Base-by-base conservation (phyloP, 139 green algal species). In the Mychonastes homosphaera region DNA sequence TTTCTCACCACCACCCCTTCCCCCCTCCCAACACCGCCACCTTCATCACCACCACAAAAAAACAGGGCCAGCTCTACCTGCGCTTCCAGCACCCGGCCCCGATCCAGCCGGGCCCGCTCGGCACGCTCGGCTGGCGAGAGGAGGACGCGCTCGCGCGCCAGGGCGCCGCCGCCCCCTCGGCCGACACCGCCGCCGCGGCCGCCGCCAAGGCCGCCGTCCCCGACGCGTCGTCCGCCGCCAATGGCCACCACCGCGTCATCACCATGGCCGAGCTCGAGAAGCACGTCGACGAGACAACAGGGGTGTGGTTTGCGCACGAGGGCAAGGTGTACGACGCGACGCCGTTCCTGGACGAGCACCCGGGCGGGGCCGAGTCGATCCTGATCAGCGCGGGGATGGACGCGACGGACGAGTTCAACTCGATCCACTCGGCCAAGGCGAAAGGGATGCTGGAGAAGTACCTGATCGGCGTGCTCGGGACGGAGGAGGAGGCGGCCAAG, bases 261-360 rank as follows among this genome's bases (percentile, higher is more conserved):
- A 84, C 79, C 0, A 79, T 87, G 80, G 74, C 78, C 33, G 85
- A 94, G 65, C 74, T 95, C 50, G 72, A 69, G 44, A 45, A 80
- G 70, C 86, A 95, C 70, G 73, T n/a, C n/a, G n/a, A n/a, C 64
- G 36, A 75, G 47, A 15, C 76, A 89, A 55, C 71, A 88, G 39
- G 83, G 74, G 70, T 66, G 23, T 98, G 91, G 91, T 97, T 98
- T 74, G 83, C 95, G 35, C 72, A 94, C 39, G 79, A 91, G 29
- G 82, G 78, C 63, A 92, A 91, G 72, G 85, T 97, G 53, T 98
- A 97, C 67, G 87, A 98, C 69, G 84, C 84, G 26, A 94, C 91
- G 21, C 68, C 77, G 21, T 98, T 95, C 72, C 64, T 98, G 28
- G 76, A 84, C 24, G 89, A 87, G 19, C 91, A 98, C 74, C 91